These are phyloP conservation scores for Colletotrichum neosansevieriae DNA, from an alignment of 2,329 filamentous ascomycete genomes.

Conservation along the genomic window DNA sequence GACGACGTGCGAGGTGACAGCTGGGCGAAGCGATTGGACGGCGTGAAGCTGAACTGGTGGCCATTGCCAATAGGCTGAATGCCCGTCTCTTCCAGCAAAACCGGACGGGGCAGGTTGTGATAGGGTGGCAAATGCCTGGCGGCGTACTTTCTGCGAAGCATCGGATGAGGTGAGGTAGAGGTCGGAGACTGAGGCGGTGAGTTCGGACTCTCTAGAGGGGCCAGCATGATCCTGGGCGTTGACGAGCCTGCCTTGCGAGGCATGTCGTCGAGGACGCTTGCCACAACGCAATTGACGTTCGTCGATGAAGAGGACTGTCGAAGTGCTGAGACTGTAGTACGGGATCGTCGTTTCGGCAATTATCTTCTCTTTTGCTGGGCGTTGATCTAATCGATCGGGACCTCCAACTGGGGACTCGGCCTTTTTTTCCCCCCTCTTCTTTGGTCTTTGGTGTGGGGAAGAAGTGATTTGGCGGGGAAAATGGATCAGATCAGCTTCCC, in stretches of 20 bases:
- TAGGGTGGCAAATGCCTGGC: constrained; percentile 50
- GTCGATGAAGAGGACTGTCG: background rate
- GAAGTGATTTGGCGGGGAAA: constrained; percentile 28
- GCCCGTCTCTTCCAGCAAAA: constrained; percentile 50
- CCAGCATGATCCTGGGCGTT: constrained; percentile 56
- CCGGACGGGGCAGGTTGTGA: constrained; percentile 47
- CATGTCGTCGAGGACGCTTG: constrained; percentile 44
- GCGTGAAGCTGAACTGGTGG: constrained; percentile 56
- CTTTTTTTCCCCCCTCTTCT: constrained; percentile 24
- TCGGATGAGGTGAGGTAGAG: constrained; percentile 47
- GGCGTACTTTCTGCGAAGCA: constrained; percentile 49
- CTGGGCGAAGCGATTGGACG: constrained; percentile 45
- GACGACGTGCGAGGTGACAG: constrained; percentile 49
- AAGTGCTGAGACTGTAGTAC: background rate
- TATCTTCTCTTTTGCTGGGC: background rate
- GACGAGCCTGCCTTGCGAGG: constrained; percentile 53
- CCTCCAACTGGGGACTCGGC: constrained; percentile 18
- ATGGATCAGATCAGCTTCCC: constrained; percentile 35
- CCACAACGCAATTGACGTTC: constrained; percentile 11
- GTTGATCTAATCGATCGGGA: constrained; percentile 36
- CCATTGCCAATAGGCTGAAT: constrained; percentile 58
- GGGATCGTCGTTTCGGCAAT: constrained; percentile 4
- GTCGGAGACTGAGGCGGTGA: constrained; percentile 63
- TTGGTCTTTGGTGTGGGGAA: constrained; percentile 33
- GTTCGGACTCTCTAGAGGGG: constrained; percentile 53